Evolutionary conservation across 2,329 filamentous ascomycete genomes (phyloP).

Genomic region (Colletotrichum costaricense): DNA sequence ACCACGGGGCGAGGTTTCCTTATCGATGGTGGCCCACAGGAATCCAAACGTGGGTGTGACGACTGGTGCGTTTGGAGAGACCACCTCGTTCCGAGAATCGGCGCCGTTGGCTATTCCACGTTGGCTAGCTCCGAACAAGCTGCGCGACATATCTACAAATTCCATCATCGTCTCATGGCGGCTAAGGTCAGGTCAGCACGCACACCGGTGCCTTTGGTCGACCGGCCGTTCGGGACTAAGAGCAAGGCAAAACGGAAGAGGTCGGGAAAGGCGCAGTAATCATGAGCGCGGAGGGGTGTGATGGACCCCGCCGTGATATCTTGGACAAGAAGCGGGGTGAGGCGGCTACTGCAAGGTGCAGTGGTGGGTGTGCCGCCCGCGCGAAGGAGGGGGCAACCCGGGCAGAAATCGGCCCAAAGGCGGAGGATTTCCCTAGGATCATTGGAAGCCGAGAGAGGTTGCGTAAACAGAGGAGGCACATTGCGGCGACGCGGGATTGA

Average conservation of each 20-base stretch:
- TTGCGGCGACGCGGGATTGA: slow-evolving; percentile 23
- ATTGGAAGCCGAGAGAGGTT: slow-evolving; percentile 17
- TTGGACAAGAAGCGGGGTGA: slow-evolving; percentile 34
- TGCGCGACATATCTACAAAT: slow-evolving; percentile 18
- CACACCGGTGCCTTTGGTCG: slow-evolving; percentile 7
- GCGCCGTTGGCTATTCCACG: not conserved
- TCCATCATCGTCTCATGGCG: not conserved
- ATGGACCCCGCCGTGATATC: slow-evolving; percentile 32
- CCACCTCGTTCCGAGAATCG: slow-evolving; percentile 19
- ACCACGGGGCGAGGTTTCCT: slow-evolving; percentile 26
- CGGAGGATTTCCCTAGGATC: slow-evolving; percentile 31
- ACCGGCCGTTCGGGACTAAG: slow-evolving; percentile 29
- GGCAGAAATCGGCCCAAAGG: slow-evolving; percentile 30
- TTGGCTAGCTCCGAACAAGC: not conserved
- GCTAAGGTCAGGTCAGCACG: slow-evolving; percentile 1
- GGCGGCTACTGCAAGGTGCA: slow-evolving; percentile 29
- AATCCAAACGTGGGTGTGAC: slow-evolving; percentile 34
- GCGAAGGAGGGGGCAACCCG: slow-evolving; percentile 18
- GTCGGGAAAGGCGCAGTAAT: slow-evolving; percentile 29
- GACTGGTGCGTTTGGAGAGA: slow-evolving; percentile 20
- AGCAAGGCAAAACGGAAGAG: slow-evolving; percentile 21
- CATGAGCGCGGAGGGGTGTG: slow-evolving; percentile 12
- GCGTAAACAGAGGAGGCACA: not conserved
- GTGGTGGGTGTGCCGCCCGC: slow-evolving; percentile 11
- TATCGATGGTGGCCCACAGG: slow-evolving; percentile 32